These are phyloP conservation scores for Monosporozyma yasuniensis DNA, from an alignment of 805 yeast genomes.

Conservation along the genomic window DNA sequence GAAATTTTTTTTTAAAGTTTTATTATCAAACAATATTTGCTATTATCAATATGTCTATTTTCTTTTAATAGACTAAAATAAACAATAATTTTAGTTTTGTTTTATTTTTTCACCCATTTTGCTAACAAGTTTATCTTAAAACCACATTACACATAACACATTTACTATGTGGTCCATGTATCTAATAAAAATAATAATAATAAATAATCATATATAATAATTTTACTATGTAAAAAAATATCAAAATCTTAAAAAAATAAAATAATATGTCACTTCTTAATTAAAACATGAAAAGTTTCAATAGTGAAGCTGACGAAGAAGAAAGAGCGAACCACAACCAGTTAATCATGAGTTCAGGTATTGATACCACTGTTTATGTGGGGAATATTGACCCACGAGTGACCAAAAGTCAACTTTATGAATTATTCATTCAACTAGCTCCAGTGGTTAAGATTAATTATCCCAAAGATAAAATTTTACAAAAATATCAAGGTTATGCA, in stretches of 20 bases:
- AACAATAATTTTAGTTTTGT: no score
- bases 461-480: constrained; percentile 69
- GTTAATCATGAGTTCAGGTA: not conserved
- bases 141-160: not conserved
- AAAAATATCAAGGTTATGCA: constrained; percentile 77
- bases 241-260: not conserved
- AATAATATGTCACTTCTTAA: not conserved
- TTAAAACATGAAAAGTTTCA: not conserved
- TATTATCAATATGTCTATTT: no score
- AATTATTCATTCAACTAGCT: constrained; percentile 76
- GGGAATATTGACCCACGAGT: constrained; percentile 78
- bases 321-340: not conserved
- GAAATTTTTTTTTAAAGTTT: not conserved
- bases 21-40: no score
- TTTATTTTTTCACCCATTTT: not conserved
- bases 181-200: not conserved
- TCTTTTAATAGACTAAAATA: not conserved
- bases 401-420: constrained; percentile 64
- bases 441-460: constrained; percentile 63
- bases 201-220: not conserved
- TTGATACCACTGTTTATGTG: constrained; percentile 47
- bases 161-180: not conserved
- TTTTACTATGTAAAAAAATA: not conserved
- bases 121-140: not conserved
- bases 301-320: not conserved